Evolutionary conservation across 352 stramenopile genomes (phyloP), one percentile per base, ranked within the genome.

Genomic region (Phytopythium oedochilum): DNA sequence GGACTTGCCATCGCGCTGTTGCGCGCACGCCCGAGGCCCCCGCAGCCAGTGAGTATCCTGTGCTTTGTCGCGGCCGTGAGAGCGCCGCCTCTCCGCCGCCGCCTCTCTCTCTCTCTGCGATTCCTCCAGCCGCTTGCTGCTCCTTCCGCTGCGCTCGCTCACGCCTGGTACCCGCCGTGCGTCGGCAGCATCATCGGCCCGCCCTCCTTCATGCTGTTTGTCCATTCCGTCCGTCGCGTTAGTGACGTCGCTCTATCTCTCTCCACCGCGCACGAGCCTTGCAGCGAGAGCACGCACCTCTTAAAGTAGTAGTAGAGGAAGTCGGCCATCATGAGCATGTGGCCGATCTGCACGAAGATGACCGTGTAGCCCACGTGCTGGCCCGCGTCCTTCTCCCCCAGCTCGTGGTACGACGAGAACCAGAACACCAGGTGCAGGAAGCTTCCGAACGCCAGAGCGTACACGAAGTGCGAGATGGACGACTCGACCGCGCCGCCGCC

Each of bases 251-350:
- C 20, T 18, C 14, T 20, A n/a, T n/a, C n/a, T n/a, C n/a, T n/a
- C n/a, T n/a, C n/a, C n/a, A n/a, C n/a, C n/a, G n/a, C n/a, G n/a
- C n/a, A n/a, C n/a, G n/a, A n/a, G n/a, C n/a, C n/a, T n/a, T n/a
- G n/a, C n/a, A n/a, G n/a, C n/a, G n/a, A n/a, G n/a, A n/a, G n/a
- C 46, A 63, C 66, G 38, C 53, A 92, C 81, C 81, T 94, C 66
- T 97, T 95, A 71, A 99, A 97, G 83, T 99, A 99, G 72, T 99
- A 99, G 84, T 98, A 99, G 68, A 99, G 97, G 65, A 99, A 99
- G 73, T 99, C 96, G 28, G 89, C 83, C 96, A 99, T 99, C 69
- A 99, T 93, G 32, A 98, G 76, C 73, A 99, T 95, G 78, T 99
- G 96, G 29, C 96, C 82, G 63, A 99, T 97, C 76, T 99, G 97